Evolutionary conservation across 768 basidiomycete genomes (phyloP).

Genomic region (Pulveroboletus frians): DNA sequence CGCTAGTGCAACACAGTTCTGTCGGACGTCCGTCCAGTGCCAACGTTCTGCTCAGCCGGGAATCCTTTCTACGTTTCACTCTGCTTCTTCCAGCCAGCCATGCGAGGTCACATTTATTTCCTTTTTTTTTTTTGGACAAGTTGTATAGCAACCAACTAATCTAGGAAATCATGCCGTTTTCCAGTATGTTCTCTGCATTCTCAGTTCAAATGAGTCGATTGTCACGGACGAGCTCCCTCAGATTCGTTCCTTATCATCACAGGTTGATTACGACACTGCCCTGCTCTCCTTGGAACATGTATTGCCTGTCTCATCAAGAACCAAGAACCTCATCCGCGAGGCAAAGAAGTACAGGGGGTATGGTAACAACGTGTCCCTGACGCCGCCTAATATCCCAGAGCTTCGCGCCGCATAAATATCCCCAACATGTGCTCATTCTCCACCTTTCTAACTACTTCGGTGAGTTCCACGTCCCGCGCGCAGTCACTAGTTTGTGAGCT

Average conservation of each 20-base stretch:
- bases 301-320: not conserved
- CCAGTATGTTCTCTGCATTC: not conserved
- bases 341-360: constrained; percentile 14
- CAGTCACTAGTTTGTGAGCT: constrained; percentile 4
- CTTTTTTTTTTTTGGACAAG: no score
- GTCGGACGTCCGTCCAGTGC: no score
- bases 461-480: constrained; percentile 11
- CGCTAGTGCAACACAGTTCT: no score
- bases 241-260: not conserved
- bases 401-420: constrained; percentile 16
- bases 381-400: constrained; percentile 7
- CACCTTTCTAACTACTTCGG: constrained; percentile 9
- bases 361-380: constrained; percentile 10
- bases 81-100: not conserved
- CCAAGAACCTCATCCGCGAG: constrained; percentile 10
- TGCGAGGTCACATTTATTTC: not conserved
- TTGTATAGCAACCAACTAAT: no score
- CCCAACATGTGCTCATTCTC: constrained; percentile 4
- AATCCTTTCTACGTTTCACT: not conserved
- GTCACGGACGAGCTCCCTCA: not conserved
- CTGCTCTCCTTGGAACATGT: not conserved
- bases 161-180: not conserved
- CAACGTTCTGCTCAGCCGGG: not conserved
- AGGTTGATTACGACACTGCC: not conserved
- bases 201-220: not conserved